phyloP scores from a whole-genome alignment of 306 rosid species.

The Lathyrus tuberosus region DNA sequence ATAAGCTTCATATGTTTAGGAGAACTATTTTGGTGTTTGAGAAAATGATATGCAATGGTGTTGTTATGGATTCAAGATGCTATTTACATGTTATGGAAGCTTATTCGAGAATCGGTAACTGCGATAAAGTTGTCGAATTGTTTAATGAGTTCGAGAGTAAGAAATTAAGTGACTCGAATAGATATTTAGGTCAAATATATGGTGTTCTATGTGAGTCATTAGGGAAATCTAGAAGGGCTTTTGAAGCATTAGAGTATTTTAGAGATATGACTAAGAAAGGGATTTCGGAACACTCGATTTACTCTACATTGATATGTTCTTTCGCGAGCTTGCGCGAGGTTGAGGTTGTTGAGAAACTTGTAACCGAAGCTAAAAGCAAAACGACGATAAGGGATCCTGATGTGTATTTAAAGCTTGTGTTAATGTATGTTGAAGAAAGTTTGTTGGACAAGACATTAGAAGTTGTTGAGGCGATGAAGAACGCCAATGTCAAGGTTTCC shows the following conservation, averaged over 20 bases:
- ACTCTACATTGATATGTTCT: conserved; percentile 61
- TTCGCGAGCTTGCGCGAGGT: conserved; percentile 55
- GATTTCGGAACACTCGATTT: conserved; percentile 46
- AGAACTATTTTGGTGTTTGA: conserved; percentile 50
- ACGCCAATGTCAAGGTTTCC: conserved; percentile 52
- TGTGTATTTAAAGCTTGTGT: conserved; percentile 53
- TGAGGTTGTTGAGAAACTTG: conserved; percentile 54
- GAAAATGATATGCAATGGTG: conserved; percentile 40
- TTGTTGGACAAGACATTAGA: conserved; percentile 61
- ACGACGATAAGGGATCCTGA: conserved; percentile 59
- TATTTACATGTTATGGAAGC: conserved; percentile 66
- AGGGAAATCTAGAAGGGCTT: conserved; percentile 52
- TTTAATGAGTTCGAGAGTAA: conserved; percentile 49
- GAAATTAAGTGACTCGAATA: conserved; percentile 35
- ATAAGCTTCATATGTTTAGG: conserved; percentile 74
- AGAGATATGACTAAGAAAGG: conserved; percentile 51
- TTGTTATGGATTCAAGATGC: conserved; percentile 49
- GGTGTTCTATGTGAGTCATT: conserved; percentile 55
- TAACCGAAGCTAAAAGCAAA: conserved; percentile 54
- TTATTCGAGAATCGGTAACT: conserved; percentile 48
- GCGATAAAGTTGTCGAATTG: conserved; percentile 51
- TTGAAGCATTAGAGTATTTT: conserved; percentile 64
- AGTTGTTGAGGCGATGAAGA: conserved; percentile 54
- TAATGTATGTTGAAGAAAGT: conserved; percentile 71
- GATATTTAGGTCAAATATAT: conserved; percentile 45